phyloP scores from a whole-genome alignment of 495 filamentous ascomycete species.

The Neurospora discreta region DNA sequence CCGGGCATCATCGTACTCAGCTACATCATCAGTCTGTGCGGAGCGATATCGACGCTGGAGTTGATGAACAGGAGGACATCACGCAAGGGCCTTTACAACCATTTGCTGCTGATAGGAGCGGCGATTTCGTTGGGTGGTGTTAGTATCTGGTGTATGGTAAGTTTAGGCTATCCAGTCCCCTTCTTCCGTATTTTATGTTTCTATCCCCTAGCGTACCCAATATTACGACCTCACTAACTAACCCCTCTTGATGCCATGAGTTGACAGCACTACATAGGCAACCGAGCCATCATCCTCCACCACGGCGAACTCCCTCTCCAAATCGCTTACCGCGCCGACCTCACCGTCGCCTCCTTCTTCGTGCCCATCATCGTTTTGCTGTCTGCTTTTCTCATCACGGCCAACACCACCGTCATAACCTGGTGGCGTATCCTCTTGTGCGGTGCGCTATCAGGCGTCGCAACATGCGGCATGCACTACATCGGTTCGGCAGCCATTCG shows the following conservation, averaged over 20 bases:
- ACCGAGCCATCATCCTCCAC: slow-evolving; percentile 62
- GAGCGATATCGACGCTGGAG: slow-evolving; percentile 68
- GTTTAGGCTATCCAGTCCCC: background rate
- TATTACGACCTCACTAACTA: too few species aligned
- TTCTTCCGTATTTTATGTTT: too few species aligned
- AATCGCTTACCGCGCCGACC: slow-evolving; percentile 59
- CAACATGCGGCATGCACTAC: slow-evolving; percentile 86
- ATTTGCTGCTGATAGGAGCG: slow-evolving; percentile 61
- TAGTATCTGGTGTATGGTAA: slow-evolving; percentile 53
- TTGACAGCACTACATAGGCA: slow-evolving; percentile 64
- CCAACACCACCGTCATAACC: slow-evolving; percentile 42
- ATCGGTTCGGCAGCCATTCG: slow-evolving; percentile 70
- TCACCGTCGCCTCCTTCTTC: slow-evolving; percentile 70
- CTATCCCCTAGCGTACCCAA: too few species aligned
- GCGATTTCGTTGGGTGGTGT: slow-evolving; percentile 72
- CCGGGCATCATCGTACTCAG: slow-evolving; percentile 59
- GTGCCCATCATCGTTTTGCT: slow-evolving; percentile 66
- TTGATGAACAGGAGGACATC: slow-evolving; percentile 68
- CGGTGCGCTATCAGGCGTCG: slow-evolving; percentile 56
- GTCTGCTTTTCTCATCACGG: slow-evolving; percentile 57
- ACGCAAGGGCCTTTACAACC: slow-evolving; percentile 55
- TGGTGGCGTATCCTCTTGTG: slow-evolving; percentile 48
- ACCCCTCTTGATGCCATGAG: too few species aligned
- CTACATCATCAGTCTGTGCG: slow-evolving; percentile 67
- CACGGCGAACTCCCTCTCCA: slow-evolving; percentile 50